A percentile compares a stretch with the other conserved stretches of the same genome.
Evolutionary conservation across 352 stramenopile species (phyloP).

Genomic region (Pythium scleroteichum): DNA sequence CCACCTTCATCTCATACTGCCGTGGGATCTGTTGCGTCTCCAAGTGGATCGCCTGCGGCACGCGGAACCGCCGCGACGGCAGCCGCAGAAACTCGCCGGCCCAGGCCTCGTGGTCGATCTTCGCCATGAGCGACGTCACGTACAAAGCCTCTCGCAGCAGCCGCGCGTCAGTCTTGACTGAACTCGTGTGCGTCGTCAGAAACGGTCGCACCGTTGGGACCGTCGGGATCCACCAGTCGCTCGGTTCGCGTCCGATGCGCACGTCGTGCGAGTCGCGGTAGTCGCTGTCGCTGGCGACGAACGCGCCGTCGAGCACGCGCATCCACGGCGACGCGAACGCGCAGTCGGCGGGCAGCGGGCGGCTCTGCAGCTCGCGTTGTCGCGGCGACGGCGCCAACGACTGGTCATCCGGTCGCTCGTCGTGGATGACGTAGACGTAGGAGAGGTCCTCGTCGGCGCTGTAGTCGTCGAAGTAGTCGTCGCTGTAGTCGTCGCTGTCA

Average conservation of each 20-base stretch:
- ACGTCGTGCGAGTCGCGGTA: background rate
- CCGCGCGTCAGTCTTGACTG: background rate
- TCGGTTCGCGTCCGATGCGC: slow-evolving; percentile 2
- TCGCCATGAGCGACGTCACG: background rate
- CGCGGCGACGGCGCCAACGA: too few species aligned
- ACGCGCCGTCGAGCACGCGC: background rate
- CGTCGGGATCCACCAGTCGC: background rate
- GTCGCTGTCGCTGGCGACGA: background rate
- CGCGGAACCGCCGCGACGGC: background rate
- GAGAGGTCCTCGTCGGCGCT: too few species aligned
- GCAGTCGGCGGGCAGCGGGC: background rate
- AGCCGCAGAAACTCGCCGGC: background rate
- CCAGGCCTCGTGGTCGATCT: background rate
- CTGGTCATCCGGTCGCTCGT: too few species aligned
- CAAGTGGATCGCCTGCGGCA: background rate
- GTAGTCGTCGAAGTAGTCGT: too few species aligned
- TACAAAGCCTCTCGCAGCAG: background rate
- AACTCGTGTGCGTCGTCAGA: too few species aligned
- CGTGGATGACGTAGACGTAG: too few species aligned
- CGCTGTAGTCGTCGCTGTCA: too few species aligned
- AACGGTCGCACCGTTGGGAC: background rate
- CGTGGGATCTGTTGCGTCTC: background rate
- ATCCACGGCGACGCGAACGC: background rate
- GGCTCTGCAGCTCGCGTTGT: too few species aligned
- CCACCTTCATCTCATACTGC: background rate